These are phyloP conservation scores for Metschnikowia continentalis DNA, from an alignment of 805 yeast genomes.

Conservation along the genomic window DNA sequence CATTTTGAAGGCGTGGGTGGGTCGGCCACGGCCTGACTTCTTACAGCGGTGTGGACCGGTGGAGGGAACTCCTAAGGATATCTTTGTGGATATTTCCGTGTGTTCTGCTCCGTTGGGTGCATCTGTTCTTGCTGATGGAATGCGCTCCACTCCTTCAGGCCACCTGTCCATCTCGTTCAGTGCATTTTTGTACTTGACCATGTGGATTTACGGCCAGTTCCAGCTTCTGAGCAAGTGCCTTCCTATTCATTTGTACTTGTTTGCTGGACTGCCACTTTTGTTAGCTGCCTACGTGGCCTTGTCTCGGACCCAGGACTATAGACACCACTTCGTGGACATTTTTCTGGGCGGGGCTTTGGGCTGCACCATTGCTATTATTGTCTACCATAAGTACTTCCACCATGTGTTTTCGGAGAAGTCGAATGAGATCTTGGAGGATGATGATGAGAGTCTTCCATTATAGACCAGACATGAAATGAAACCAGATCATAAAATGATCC, in stretches of 20 bases:
- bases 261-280: slow-evolving; percentile 18
- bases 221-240: slow-evolving; percentile 9
- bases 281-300: slow-evolving; percentile 25
- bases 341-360: slow-evolving; percentile 33
- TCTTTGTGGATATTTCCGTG: slow-evolving; percentile 19
- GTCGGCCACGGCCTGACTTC: slow-evolving; percentile 19
- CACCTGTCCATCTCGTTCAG: slow-evolving; percentile 53
- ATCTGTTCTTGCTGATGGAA: slow-evolving; percentile 42
- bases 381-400: slow-evolving; percentile 29
- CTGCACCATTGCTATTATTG: slow-evolving; percentile 20
- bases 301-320: slow-evolving; percentile 26
- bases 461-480: background rate
- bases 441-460: slow-evolving; percentile 7
- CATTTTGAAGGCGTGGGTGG: slow-evolving; percentile 34
- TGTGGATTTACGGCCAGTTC: slow-evolving; percentile 48
- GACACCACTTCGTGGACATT: slow-evolving; percentile 34
- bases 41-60: slow-evolving; percentile 15
- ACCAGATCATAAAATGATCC: no score
- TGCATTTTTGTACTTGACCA: slow-evolving; percentile 43
- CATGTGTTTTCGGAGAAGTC: slow-evolving; percentile 9
- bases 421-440: slow-evolving; percentile 12
- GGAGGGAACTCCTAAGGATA: slow-evolving; percentile 11
- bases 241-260: slow-evolving; percentile 11
- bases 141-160: slow-evolving; percentile 56
- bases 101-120: slow-evolving; percentile 25